Percentiles rank a stretch among this genome's conserved stretches.
Conservation (phyloP, 2,329 filamentous ascomycete species). For the Beauveria asiatica region DNA sequence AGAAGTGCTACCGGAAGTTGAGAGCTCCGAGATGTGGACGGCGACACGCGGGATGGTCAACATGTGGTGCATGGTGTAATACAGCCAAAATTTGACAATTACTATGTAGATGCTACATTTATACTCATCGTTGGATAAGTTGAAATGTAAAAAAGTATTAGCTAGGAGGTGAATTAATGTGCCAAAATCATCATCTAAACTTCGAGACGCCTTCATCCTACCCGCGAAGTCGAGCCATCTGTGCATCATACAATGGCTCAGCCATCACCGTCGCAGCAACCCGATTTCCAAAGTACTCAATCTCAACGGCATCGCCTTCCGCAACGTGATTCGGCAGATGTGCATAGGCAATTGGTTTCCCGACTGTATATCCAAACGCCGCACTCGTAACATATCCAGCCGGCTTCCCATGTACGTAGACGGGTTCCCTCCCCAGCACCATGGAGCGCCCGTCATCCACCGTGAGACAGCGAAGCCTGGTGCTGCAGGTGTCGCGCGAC, state of each 20-base stretch:
- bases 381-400: conserved; percentile 53
- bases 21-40: not conserved
- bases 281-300: conserved; percentile 52
- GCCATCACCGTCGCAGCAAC: conserved; percentile 44
- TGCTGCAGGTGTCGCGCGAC: conserved; percentile 25
- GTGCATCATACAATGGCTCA: conserved; percentile 35
- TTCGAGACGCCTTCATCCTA: not conserved
- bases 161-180: too few relatives aligned
- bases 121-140: too few relatives aligned
- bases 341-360: conserved; percentile 51
- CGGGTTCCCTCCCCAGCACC: conserved; percentile 54
- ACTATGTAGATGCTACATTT: too few relatives aligned
- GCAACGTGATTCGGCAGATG: conserved; percentile 41
- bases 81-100: too few relatives aligned
- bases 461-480: conserved; percentile 39
- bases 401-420: conserved; percentile 38
- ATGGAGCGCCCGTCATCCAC: conserved; percentile 48
- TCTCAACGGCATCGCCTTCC: conserved; percentile 43
- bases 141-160: too few relatives aligned
- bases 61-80: too few relatives aligned
- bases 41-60: not conserved
- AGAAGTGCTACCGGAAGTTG: not conserved
- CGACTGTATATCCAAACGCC: conserved; percentile 50
- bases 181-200: too few relatives aligned
- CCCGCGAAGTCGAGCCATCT: conserved; percentile 11